These are phyloP conservation scores for Tolypocladium tundrense DNA, from an alignment of 2,329 filamentous ascomycete species.

Conservation along the genomic window DNA sequence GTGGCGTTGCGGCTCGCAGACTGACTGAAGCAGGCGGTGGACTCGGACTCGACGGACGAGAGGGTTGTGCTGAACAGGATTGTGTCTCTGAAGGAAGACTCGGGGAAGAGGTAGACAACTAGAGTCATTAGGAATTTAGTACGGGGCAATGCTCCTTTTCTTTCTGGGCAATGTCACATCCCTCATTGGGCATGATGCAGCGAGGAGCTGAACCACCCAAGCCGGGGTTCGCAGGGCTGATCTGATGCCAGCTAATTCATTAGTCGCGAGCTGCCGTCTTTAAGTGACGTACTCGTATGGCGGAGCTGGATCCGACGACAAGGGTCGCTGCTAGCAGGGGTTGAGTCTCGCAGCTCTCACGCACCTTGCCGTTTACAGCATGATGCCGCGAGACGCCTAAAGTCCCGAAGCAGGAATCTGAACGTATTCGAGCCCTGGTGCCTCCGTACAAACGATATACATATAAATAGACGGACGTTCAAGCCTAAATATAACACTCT, in stretches of 20 bases:
- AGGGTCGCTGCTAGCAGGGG: too few relatives aligned
- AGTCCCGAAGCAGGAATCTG: background rate
- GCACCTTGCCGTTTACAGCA: background rate
- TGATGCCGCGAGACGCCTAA: background rate
- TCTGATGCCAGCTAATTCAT: too few relatives aligned
- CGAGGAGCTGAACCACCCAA: background rate
- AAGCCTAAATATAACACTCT: background rate
- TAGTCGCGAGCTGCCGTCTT: background rate
- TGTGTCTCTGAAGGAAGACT: slow-evolving; percentile 81
- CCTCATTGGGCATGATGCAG: background rate
- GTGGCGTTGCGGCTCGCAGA: slow-evolving; percentile 1
- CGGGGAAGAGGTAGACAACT: slow-evolving; percentile 40
- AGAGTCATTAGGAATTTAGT: background rate
- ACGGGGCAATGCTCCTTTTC: background rate
- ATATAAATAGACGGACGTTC: background rate
- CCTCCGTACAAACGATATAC: background rate
- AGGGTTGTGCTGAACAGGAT: slow-evolving; percentile 84
- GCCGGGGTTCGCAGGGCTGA: too few relatives aligned
- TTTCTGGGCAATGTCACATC: too few relatives aligned
- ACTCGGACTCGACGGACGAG: slow-evolving; percentile 66
- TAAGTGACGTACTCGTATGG: background rate
- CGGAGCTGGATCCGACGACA: background rate
- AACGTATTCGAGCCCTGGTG: too few relatives aligned
- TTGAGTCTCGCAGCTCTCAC: background rate
- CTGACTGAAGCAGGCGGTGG: slow-evolving; percentile 43